A percentile compares a stretch with the other conserved stretches of the same genome.
Conservation (phyloP, 768 basidiomycete species). For the Lactarius hatsudake region DNA sequence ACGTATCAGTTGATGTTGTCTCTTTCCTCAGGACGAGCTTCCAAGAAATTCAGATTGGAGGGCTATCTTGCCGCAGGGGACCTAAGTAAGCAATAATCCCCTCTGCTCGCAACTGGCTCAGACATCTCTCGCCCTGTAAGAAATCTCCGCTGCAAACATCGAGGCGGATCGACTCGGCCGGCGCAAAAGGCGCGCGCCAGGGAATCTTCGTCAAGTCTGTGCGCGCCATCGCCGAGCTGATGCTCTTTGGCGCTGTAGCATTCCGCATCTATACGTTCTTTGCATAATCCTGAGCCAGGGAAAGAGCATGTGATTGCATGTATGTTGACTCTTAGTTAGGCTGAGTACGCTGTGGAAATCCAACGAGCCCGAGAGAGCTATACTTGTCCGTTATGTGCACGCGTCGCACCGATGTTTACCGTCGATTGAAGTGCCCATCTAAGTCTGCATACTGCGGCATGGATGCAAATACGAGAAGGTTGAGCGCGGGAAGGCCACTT, state of each 20-base stretch:
- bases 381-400: background rate
- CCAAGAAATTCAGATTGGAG: constrained; percentile 60
- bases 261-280: constrained; percentile 19
- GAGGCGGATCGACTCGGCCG: constrained; percentile 54
- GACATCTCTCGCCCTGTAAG: background rate
- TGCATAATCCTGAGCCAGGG: background rate
- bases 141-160: constrained; percentile 40
- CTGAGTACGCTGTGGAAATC: background rate
- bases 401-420: background rate
- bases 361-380: background rate
- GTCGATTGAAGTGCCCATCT: background rate
- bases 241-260: constrained; percentile 15
- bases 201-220: constrained; percentile 3
- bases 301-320: background rate
- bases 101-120: background rate
- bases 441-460: background rate
- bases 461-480: background rate
- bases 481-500: background rate
- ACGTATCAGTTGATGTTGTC: background rate
- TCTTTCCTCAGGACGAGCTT: constrained; percentile 51
- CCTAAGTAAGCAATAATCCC: constrained; percentile 42
- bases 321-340: background rate
- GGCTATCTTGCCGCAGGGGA: constrained; percentile 70
- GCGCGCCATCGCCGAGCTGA: constrained; percentile 12
- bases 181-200: constrained; percentile 39